Percentiles rank a stretch among this genome's conserved stretches.
Conservation (phyloP, 2,329 filamentous ascomycete species). For the Penicillium freii region DNA sequence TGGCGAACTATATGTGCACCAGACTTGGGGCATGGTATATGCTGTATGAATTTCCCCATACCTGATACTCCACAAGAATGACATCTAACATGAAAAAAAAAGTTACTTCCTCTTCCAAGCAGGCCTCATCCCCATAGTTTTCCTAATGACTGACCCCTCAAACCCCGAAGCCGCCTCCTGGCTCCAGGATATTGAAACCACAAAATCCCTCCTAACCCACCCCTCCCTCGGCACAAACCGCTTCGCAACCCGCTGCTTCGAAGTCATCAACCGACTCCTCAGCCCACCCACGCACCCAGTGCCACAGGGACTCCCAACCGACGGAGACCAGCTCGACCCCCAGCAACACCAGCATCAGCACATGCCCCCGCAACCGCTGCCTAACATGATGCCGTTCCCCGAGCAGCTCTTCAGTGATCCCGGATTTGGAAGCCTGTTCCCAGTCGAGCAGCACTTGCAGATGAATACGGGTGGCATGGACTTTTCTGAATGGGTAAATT, state of each 20-base stretch:
- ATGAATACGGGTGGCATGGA: slow-evolving; percentile 35
- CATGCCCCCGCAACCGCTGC: slow-evolving; percentile 16
- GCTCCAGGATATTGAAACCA: slow-evolving; percentile 43
- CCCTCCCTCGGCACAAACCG: slow-evolving; percentile 41
- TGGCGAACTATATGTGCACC: slow-evolving; percentile 41
- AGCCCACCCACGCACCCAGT: slow-evolving; percentile 28
- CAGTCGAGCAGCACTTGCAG: slow-evolving; percentile 32
- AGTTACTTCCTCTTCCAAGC: slow-evolving; percentile 49
- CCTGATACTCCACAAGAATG: not conserved
- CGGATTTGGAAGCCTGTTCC: slow-evolving; percentile 36
- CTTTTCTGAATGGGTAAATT: slow-evolving; percentile 44
- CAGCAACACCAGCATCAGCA: slow-evolving; percentile 14
- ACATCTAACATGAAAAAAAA: slow-evolving; percentile 2
- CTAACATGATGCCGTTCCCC: slow-evolving; percentile 39
- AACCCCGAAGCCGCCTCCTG: slow-evolving; percentile 37
- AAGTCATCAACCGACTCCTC: slow-evolving; percentile 40
- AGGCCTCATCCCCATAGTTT: slow-evolving; percentile 44
- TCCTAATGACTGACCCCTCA: slow-evolving; percentile 44
- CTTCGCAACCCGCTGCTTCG: slow-evolving; percentile 40
- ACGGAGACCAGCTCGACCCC: slow-evolving; percentile 6
- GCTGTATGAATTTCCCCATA: slow-evolving; percentile 30
- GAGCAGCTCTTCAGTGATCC: slow-evolving; percentile 39
- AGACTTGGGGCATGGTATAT: slow-evolving; percentile 47
- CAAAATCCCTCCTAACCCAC: slow-evolving; percentile 40
- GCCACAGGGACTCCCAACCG: not conserved